Evolutionary conservation across 2,329 filamentous ascomycete genomes (phyloP), one percentile per base, ranked within the genome.

Genomic region (Aureobasidium subglaciale): DNA sequence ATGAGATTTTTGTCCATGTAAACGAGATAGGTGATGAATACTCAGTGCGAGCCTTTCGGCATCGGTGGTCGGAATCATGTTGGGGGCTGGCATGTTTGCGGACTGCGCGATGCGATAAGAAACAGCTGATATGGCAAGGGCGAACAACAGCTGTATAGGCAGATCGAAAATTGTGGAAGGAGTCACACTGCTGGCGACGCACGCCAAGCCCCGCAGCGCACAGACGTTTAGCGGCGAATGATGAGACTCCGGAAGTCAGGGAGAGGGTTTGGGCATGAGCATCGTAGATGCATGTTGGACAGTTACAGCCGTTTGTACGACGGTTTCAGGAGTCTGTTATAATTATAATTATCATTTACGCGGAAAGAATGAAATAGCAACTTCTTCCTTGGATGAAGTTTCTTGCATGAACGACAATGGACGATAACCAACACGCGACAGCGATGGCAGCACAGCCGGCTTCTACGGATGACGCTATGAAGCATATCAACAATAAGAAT

Each of bases 1-100:
- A n/a, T n/a, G n/a, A n/a, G n/a, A n/a, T n/a, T n/a, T n/a, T n/a
- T n/a, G n/a, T n/a, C n/a, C n/a, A n/a, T n/a, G n/a, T n/a, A n/a
- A n/a, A n/a, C n/a, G n/a, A n/a, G n/a, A n/a, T n/a, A n/a, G n/a
- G n/a, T n/a, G n/a, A n/a, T n/a, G n/a, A n/a, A 18, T 53, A 53
- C 49, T 95, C 66, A 95, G 79, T 55, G 78, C 78, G 63, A 92
- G 77, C 69, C 85, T 85, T 71, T 89, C 82, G 59, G 15, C 62
- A 67, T 18, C 52, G 52, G 35, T 60, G 54, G 38, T 34, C 57
- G 4, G n/a, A n/a, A n/a, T n/a, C n/a, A 34, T 29, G 25, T 40
- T 52, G 16, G 37, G 34, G 9, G 11, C 24, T 10, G 48, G 35
- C 48, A 52, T 52, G 37, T 22, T 52, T 24, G 22, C 5, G 3